phyloP scores from a whole-genome alignment of 2,329 filamentous ascomycete genomes.

The Orbilia ellipsospora region DNA sequence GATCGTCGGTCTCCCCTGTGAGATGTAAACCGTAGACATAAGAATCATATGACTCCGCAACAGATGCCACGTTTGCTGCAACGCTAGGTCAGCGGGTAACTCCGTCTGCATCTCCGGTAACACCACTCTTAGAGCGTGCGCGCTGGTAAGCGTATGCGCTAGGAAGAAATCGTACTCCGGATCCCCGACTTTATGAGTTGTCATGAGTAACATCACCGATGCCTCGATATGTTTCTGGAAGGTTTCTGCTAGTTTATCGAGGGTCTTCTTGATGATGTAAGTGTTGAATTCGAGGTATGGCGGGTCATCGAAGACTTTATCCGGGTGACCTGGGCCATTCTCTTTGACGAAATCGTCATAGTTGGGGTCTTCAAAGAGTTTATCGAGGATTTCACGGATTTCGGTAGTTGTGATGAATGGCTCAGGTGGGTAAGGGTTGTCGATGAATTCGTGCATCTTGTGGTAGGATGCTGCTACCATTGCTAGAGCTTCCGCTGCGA shows the following conservation, averaged over 20 bases:
- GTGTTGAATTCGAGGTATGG: slow-evolving; percentile 66
- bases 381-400: slow-evolving; percentile 76
- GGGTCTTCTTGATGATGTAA: slow-evolving; percentile 21
- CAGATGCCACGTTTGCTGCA: slow-evolving; percentile 76
- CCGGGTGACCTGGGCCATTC: slow-evolving; percentile 72
- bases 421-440: slow-evolving; percentile 66
- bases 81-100: slow-evolving; percentile 30
- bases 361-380: slow-evolving; percentile 74
- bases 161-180: slow-evolving; percentile 84
- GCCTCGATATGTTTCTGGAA: slow-evolving; percentile 59
- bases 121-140: slow-evolving; percentile 87
- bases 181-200: slow-evolving; percentile 66
- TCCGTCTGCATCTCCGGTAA: slow-evolving; percentile 76
- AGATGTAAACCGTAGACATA: slow-evolving; percentile 79
- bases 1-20: slow-evolving; percentile 77
- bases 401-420: slow-evolving; percentile 61
- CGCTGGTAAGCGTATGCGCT: slow-evolving; percentile 83
- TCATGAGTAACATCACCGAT: slow-evolving; percentile 72
- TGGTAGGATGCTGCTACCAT: slow-evolving; percentile 72
- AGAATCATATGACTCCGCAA: slow-evolving; percentile 92
- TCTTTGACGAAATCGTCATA: slow-evolving; percentile 75
- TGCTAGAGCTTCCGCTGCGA: slow-evolving; percentile 88
- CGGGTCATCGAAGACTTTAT: slow-evolving; percentile 76
- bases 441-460: slow-evolving; percentile 74
- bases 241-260: slow-evolving; percentile 20